These are phyloP conservation scores for Macadamia tetraphylla DNA, from an alignment of 164 flowering plant species.

Conservation along the genomic window DNA sequence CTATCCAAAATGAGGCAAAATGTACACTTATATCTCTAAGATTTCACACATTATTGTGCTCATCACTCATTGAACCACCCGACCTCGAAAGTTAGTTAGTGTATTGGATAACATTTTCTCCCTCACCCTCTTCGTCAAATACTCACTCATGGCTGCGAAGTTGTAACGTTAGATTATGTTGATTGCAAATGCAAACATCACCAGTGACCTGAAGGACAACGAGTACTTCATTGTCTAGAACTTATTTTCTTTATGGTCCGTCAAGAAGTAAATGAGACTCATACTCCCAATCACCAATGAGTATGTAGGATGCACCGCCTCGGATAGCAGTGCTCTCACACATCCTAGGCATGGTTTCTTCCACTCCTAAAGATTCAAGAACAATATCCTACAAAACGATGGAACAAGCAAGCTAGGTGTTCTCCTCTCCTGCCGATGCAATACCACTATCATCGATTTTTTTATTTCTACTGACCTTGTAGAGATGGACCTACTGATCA, in stretches of 20 bases:
- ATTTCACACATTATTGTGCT: no score
- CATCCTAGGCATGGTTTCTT: slow-evolving; percentile 56
- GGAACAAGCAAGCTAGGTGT: slow-evolving; percentile 26
- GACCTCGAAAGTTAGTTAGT: slow-evolving; percentile 75
- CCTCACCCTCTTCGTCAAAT: slow-evolving; percentile 68
- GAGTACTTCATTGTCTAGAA: slow-evolving; percentile 21
- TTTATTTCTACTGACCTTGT: slow-evolving; percentile 25
- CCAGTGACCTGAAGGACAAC: slow-evolving; percentile 40
- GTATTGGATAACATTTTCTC: slow-evolving; percentile 79
- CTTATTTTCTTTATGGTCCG: slow-evolving; percentile 51
- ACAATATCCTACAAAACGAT: slow-evolving; percentile 53
- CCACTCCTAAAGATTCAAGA: slow-evolving; percentile 74
- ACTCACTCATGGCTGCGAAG: slow-evolving; percentile 84
- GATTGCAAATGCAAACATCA: slow-evolving; percentile 43
- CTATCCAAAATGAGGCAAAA: no score
- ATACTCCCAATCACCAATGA: slow-evolving; percentile 67
- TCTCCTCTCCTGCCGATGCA: slow-evolving; percentile 8
- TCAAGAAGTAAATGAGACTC: slow-evolving; percentile 56
- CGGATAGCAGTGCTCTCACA: slow-evolving; percentile 42
- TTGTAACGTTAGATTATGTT: slow-evolving; percentile 64
- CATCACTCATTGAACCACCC: slow-evolving; percentile 69
- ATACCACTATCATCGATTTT: no score
- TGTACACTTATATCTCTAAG: no score
- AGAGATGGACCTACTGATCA: slow-evolving; percentile 44
- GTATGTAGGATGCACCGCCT: slow-evolving; percentile 24